A percentile compares a stretch with the other conserved stretches of the same genome.
Conservation (phyloP, 2,329 filamentous ascomycete genomes). For the Diaporthe aspalathi region DNA sequence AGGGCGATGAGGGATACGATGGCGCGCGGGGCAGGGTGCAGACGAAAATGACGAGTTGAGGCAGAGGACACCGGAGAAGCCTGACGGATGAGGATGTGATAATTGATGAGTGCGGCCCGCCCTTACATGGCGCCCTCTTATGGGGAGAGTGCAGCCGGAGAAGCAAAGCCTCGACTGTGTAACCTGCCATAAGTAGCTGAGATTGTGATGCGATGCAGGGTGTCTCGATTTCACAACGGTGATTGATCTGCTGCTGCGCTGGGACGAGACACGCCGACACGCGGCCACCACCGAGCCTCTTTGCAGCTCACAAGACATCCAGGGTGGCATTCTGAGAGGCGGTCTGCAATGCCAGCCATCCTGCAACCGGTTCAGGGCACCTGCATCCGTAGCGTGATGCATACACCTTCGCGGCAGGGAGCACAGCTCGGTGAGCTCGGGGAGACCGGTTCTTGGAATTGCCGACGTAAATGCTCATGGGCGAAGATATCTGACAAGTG, state of each 20-base stretch:
- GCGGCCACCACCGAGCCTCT: slow-evolving; percentile 15
- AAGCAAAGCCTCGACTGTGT: slow-evolving; percentile 23
- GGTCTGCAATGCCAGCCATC: slow-evolving; percentile 28
- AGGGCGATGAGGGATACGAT: slow-evolving; percentile 26
- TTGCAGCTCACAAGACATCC: slow-evolving; percentile 27
- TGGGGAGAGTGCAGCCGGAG: slow-evolving; percentile 29
- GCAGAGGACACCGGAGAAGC: slow-evolving; percentile 3
- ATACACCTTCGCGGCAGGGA: not conserved
- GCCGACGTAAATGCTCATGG: not conserved
- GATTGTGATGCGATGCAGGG: slow-evolving; percentile 15
- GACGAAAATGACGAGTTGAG: slow-evolving; percentile 32
- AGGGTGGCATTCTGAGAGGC: slow-evolving; percentile 19
- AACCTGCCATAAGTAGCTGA: slow-evolving; percentile 24
- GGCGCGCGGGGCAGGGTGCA: slow-evolving; percentile 16
- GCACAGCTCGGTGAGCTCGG: not conserved
- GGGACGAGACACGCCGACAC: slow-evolving; percentile 22
- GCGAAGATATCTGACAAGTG: slow-evolving; percentile 19
- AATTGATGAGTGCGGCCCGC: slow-evolving; percentile 28
- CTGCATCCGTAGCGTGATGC: slow-evolving; percentile 19
- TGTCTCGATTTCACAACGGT: slow-evolving; percentile 25
- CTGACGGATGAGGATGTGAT: slow-evolving; percentile 29
- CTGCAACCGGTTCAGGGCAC: slow-evolving; percentile 14
- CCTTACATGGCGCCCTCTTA: slow-evolving; percentile 34
- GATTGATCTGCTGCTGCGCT: slow-evolving; percentile 15
- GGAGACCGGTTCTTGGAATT: not conserved